phyloP scores from a whole-genome alignment of 2,329 filamentous ascomycete genomes.

The Annulohypoxylon truncatum region DNA sequence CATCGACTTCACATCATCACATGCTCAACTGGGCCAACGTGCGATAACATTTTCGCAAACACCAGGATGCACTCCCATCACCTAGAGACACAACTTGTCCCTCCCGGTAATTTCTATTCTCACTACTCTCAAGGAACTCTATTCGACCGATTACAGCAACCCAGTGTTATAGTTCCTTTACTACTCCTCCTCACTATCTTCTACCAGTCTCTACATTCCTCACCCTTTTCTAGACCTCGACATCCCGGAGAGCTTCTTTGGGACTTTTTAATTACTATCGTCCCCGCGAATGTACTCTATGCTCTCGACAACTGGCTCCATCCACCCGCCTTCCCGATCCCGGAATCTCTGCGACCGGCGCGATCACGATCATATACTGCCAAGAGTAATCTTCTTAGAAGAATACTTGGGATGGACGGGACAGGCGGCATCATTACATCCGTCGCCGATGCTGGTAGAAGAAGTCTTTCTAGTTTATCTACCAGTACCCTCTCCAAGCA shows the following conservation, averaged over 20 bases:
- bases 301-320: slow-evolving; percentile 66
- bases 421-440: slow-evolving; percentile 65
- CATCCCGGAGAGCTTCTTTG: slow-evolving; percentile 63
- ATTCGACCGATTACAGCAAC: slow-evolving; percentile 52
- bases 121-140: slow-evolving; percentile 42
- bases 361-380: slow-evolving; percentile 60
- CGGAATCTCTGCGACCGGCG: slow-evolving; percentile 51
- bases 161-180: slow-evolving; percentile 52
- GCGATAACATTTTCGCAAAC: slow-evolving; percentile 16
- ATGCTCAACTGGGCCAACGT: slow-evolving; percentile 17
- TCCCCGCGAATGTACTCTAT: slow-evolving; percentile 68
- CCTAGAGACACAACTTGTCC: slow-evolving; percentile 47
- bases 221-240: slow-evolving; percentile 49
- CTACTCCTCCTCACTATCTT: slow-evolving; percentile 50
- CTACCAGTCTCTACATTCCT: slow-evolving; percentile 52
- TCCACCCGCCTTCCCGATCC: slow-evolving; percentile 57
- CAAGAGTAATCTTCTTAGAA: slow-evolving; percentile 74
- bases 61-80: slow-evolving; percentile 55
- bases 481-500: slow-evolving; percentile 56
- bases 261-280: slow-evolving; percentile 68
- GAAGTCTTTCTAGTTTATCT: slow-evolving; percentile 65
- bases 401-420: slow-evolving; percentile 70
- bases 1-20: slow-evolving; percentile 14
- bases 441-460: slow-evolving; percentile 68
- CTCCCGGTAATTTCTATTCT: slow-evolving; percentile 41